Conservation (phyloP, 805 yeast genomes). For the Candida wancherniae region DNA sequence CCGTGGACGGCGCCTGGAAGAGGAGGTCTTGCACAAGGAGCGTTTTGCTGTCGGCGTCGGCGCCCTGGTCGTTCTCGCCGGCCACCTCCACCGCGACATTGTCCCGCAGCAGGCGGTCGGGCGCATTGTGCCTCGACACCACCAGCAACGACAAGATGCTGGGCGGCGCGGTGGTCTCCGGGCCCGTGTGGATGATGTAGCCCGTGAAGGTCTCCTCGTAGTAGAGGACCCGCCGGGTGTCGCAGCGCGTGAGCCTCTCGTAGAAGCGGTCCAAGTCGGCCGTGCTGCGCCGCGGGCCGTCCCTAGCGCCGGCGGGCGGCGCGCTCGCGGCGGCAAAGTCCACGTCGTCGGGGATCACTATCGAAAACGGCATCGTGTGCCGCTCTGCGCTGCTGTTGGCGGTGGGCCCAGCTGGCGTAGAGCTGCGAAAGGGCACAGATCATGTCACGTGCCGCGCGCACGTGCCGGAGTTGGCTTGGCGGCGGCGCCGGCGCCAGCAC, state of each 20-base stretch:
- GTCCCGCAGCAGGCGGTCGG: no score
- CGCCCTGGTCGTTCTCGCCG: no score
- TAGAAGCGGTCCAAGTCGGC: conserved; percentile 5
- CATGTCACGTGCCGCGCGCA: conserved; percentile 1
- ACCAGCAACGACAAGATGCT: conserved; percentile 5
- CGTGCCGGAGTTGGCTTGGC: not conserved
- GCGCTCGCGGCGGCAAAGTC: not conserved
- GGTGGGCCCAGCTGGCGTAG: not conserved
- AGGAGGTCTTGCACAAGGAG: no score
- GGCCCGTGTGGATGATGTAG: conserved; percentile 19
- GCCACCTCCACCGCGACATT: no score
- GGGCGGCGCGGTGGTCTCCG: conserved; percentile 3
- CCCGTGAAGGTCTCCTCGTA: conserved; percentile 30
- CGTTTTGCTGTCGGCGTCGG: no score
- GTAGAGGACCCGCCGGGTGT: conserved; percentile 18
- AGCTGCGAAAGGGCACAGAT: not conserved
- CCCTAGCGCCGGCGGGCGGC: not conserved
- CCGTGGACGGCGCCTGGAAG: no score
- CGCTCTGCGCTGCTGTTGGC: no score
- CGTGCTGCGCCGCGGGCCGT: not conserved
- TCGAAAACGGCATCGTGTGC: conserved; percentile 8
- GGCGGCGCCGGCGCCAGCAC: not conserved
- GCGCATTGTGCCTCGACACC: conserved; percentile 1
- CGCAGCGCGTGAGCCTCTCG: conserved; percentile 1
- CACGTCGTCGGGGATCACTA: conserved; percentile 11